Evolutionary conservation across 495 filamentous ascomycete genomes (phyloP).

Genomic region (Neurospora sp.): DNA sequence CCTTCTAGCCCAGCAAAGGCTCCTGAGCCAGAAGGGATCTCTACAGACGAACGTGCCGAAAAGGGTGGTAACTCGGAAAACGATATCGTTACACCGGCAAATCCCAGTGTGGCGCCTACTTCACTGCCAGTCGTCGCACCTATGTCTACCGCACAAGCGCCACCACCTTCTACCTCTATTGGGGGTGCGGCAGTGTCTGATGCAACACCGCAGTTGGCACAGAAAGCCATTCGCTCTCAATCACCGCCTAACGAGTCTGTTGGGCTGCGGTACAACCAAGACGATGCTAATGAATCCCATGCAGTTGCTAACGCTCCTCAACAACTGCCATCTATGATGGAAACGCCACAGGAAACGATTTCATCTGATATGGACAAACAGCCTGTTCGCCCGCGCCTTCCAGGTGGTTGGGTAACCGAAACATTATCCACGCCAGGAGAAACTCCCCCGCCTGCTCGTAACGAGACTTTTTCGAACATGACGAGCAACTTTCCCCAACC

Average conservation of each 20-base stretch:
- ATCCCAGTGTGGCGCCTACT: not conserved
- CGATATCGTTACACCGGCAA: not conserved
- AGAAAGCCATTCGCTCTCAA: not conserved
- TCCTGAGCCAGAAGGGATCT: not conserved
- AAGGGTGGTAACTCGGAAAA: not conserved
- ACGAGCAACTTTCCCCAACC: not conserved
- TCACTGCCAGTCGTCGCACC: not conserved
- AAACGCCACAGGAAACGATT: slow-evolving; percentile 10
- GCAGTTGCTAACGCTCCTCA: not conserved
- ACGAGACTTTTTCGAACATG: slow-evolving; percentile 2
- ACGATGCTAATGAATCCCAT: slow-evolving; percentile 2
- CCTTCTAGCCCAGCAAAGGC: not conserved
- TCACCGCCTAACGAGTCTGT: slow-evolving; percentile 5
- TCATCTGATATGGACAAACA: slow-evolving; percentile 23
- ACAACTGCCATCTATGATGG: slow-evolving; percentile 9
- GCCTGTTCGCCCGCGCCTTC: slow-evolving; percentile 46
- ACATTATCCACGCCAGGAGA: slow-evolving; percentile 30
- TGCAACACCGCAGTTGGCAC: slow-evolving; percentile 1
- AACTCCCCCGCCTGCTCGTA: slow-evolving; percentile 9
- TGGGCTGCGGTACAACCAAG: slow-evolving; percentile 5
- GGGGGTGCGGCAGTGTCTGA: slow-evolving; percentile 1
- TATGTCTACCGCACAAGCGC: not conserved
- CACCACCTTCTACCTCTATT: not conserved
- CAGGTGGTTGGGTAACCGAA: slow-evolving; percentile 57
- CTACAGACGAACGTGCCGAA: not conserved